Base-by-base conservation (phyloP, 192 early-diverging fungal genomes). In the Entomortierella chlamydospora region DNA sequence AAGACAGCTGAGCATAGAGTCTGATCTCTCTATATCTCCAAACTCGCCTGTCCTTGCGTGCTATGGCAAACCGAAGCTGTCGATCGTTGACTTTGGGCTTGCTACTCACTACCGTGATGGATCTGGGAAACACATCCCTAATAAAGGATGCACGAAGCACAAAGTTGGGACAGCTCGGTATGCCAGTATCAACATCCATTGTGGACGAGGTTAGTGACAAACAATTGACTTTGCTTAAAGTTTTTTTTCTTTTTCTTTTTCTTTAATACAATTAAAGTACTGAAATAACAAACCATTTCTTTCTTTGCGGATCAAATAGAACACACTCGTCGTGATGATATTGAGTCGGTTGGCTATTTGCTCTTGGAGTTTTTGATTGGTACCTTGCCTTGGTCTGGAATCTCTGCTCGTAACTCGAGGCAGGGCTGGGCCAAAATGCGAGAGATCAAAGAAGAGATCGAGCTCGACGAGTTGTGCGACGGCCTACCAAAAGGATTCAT, bases 341-440 rank as follows among this genome's bases (percentile, higher is more conserved):
- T 96, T 42, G 94, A 96, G 71, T 89, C 91, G 18, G 72, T 95
- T 13, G 93, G 93, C 9, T 95, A 96, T 70, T 86, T 96, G 37
- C 86, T 96, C 37, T 57, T 96, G 33, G 95, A 96, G 57, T 87
- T 96, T 45, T 61, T 94, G 29, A 81, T 89, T 39, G 93, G 93
- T 5, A 79, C 77, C 13, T 82, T 96, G 20, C 94, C 95, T 39
- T 96, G 95, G 95, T 90, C 94, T 59, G 95, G 95, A 0, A 83
- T 96, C 26, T 90, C 92, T 68, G 95, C 95, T 6, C 84, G 89
- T 25, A 94, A 89, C 47, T 93, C 94, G 58, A 86, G 88, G 55
- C 87, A 93, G 73, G 95, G 95, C 22, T 96, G 95, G 88, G 93
- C 94, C 50, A 92, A 93, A 72, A 96, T 96, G 89, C 86, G 88